phyloP scores from a whole-genome alignment of 805 yeast species.

The Lipomyces oligophaga region DNA sequence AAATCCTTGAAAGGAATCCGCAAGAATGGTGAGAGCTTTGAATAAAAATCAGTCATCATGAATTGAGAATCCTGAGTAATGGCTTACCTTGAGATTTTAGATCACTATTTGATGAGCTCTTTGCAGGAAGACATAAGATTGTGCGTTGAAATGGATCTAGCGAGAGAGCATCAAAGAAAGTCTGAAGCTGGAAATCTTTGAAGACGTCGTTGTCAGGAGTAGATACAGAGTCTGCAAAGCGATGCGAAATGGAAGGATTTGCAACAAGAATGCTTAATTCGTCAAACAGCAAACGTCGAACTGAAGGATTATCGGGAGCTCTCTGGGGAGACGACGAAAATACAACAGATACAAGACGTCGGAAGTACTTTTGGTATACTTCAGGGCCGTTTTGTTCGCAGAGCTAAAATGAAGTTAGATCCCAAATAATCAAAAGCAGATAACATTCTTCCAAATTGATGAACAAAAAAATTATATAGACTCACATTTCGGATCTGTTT shows the following conservation, averaged over 20 bases:
- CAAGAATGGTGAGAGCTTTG: slow-evolving; percentile 17
- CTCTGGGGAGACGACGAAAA: slow-evolving; percentile 17
- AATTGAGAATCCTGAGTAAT: neutral
- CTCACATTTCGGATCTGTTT: slow-evolving; percentile 45
- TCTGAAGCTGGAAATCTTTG: slow-evolving; percentile 34
- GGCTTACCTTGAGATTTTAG: slow-evolving; percentile 19
- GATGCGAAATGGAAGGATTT: slow-evolving; percentile 17
- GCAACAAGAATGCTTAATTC: slow-evolving; percentile 16
- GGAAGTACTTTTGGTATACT: slow-evolving; percentile 37
- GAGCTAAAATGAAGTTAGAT: slow-evolving; percentile 33
- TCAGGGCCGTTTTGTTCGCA: slow-evolving; percentile 39
- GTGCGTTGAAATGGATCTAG: slow-evolving; percentile 32
- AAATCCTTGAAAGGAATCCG: slow-evolving; percentile 9
- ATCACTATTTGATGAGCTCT: slow-evolving; percentile 9
- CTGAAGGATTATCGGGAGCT: slow-evolving; percentile 33
- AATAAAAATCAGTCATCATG: neutral
- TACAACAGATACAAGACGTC: slow-evolving; percentile 34
- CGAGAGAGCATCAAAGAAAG: slow-evolving; percentile 36
- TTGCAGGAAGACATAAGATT: slow-evolving; percentile 27
- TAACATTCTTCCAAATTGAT: neutral
- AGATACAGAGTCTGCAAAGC: slow-evolving; percentile 18
- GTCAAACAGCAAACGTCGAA: slow-evolving; percentile 25
- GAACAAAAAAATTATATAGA: neutral
- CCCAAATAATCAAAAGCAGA: neutral
- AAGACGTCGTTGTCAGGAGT: slow-evolving; percentile 32